Percentiles rank a stretch among this genome's conserved stretches.
Evolutionary conservation across 257 asterid genomes (phyloP).

Genomic region (Solanum phureja): DNA sequence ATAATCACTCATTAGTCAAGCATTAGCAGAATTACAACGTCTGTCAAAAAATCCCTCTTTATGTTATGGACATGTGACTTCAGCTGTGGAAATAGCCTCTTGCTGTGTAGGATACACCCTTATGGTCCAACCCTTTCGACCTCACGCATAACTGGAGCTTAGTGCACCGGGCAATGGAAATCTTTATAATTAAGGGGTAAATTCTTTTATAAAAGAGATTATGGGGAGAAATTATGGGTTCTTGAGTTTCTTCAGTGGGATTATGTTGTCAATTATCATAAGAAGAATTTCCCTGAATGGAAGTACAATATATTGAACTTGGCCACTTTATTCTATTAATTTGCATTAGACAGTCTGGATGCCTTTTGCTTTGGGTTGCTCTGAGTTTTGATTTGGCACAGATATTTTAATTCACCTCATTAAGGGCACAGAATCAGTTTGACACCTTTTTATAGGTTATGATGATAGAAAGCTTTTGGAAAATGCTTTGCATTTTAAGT

Average conservation of each 20-base stretch:
- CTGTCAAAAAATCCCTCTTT: not conserved
- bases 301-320: not conserved
- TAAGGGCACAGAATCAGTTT: not conserved
- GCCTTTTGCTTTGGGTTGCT: not conserved
- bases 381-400: not conserved
- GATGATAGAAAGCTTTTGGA: not conserved
- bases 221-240: not conserved
- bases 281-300: not conserved
- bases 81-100: not conserved
- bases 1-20: not conserved
- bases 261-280: not conserved
- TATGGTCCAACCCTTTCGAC: not conserved
- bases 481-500: not conserved
- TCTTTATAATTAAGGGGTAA: not conserved
- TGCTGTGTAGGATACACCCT: not conserved
- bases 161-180: not conserved
- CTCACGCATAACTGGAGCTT: not conserved
- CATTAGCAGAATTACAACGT: not conserved
- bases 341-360: not conserved
- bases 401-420: not conserved
- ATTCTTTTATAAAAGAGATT: not conserved
- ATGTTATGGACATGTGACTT: not conserved
- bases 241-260: not conserved
- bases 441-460: not conserved
- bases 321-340: not conserved